A percentile compares a stretch with the other conserved stretches of the same genome.
These are phyloP conservation scores for Cryptosporidium meleagridis DNA, from an alignment of 169 alveolate genomes.

Conservation along the genomic window DNA sequence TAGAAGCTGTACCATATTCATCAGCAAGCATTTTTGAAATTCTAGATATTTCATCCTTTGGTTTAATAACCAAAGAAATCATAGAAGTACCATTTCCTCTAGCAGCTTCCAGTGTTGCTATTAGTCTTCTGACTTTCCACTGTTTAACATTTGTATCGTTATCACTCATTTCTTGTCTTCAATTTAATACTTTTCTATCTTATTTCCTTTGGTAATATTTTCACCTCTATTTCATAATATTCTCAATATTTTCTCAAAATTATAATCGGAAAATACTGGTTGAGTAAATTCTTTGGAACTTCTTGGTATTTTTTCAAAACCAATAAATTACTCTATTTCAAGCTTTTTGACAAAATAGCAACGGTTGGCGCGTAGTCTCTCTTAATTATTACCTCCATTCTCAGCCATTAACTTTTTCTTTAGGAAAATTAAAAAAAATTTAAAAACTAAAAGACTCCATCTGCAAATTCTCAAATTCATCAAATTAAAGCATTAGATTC, in stretches of 20 bases:
- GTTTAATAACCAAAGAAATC: slow-evolving; percentile 95
- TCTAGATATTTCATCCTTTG: slow-evolving; percentile 95
- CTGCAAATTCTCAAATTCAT: neutral
- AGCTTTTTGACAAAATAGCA: neutral
- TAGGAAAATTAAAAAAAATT: neutral
- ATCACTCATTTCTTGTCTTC: slow-evolving; percentile 77
- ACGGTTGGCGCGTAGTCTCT: slow-evolving; percentile 10
- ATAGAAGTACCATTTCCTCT: slow-evolving; percentile 97
- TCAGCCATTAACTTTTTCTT: neutral
- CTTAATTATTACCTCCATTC: neutral
- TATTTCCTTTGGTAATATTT: neutral
- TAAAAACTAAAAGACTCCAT: neutral
- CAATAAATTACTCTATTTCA: neutral
- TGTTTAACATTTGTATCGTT: slow-evolving; percentile 89
- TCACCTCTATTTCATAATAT: neutral
- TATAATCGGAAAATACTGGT: neutral
- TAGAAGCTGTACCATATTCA: slow-evolving; percentile 97
- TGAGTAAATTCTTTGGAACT: neutral
- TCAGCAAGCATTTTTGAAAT: slow-evolving; percentile 94
- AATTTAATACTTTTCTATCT: neutral
- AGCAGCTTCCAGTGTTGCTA: slow-evolving; percentile 90
- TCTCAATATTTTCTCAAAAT: neutral
- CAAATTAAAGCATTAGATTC: neutral
- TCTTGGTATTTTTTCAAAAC: neutral
- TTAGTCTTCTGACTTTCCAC: slow-evolving; percentile 93